Evolutionary conservation across 306 rosid species (phyloP).

Genomic region (Hippophae tibetana): DNA sequence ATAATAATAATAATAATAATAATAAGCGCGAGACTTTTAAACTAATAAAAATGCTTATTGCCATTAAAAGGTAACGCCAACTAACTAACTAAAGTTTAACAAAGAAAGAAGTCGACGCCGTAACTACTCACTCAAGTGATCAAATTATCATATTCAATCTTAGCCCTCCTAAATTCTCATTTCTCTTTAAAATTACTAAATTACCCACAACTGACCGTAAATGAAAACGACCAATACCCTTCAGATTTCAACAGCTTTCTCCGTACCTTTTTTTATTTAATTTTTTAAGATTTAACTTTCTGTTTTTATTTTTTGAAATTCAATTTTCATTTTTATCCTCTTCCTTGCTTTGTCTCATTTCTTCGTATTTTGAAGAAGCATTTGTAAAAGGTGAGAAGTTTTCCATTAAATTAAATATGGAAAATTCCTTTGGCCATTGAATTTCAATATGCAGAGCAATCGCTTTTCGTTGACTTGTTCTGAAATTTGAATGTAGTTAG

Average conservation of each 20-base stretch:
- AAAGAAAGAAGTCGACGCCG: slow-evolving; percentile 51
- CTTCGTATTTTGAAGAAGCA: slow-evolving; percentile 13
- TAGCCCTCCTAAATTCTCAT: not conserved
- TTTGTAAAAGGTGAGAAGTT: slow-evolving; percentile 24
- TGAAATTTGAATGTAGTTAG: not conserved
- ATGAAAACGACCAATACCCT: not conserved
- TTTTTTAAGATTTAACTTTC: not conserved
- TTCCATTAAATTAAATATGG: not conserved
- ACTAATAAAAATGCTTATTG: slow-evolving; percentile 17
- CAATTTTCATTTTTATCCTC: not conserved
- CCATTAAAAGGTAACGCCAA: slow-evolving; percentile 8
- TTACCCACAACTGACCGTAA: not conserved
- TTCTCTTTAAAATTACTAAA: not conserved
- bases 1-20: no score
- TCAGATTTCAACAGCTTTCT: not conserved
- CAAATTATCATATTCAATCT: not conserved
- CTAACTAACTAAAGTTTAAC: slow-evolving; percentile 22
- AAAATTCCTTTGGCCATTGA: not conserved
- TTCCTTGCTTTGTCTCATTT: slow-evolving; percentile 2
- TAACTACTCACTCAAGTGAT: slow-evolving; percentile 27
- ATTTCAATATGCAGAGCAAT: not conserved
- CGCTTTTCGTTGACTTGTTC: not conserved
- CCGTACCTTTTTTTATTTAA: not conserved
- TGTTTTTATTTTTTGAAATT: not conserved
- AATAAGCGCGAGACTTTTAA: slow-evolving; percentile 22